Base-by-base conservation (phyloP, 805 yeast genomes). In the Zygosaccharomyces pseudorouxii region DNA sequence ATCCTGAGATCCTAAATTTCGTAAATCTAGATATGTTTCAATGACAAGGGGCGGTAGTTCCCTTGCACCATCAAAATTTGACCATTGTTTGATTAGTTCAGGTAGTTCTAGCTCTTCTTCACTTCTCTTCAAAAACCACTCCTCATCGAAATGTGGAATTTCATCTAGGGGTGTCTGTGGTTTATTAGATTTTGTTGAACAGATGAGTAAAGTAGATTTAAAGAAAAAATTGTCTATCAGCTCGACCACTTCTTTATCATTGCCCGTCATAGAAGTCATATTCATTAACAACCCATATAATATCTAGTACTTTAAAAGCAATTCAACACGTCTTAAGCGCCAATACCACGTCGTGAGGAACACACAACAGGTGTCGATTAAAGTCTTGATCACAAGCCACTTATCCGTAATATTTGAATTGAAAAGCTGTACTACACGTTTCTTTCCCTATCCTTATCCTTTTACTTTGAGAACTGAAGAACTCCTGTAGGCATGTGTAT, bases 31-130 rank as follows among this genome's bases (percentile, higher is more conserved):
- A 55, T 76, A 86, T 0, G 93, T 82, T 64, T 93, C 99, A 22
- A 93, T 75, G 12, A 93, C 86, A 64, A 93, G 73, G 1, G 97
- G 96, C 1, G 95, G 88, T 12, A 82, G 64, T n/a, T 57, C 48
- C 18, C 55, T 50, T 18, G 42, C 48, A 33, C 79, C 69, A 48
- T 79, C 79, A 18, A 81, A 60, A 58, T 81, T 77, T 60, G 81
- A 81, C 92, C 92, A 85, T 56, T 75, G 76, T 60, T 79, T 79
- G 46, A 74, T 74, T 11, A 52, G 45, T 14, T 54, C 52, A 8
- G 63, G 56, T 19, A 54, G 38, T 9, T 48, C 51, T 16, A 38
- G 16, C 22, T 53, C 46, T 7, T 45, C 45, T 27, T 54, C 48
- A 3, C 39, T 38, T 28, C 44, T 36, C 5, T 45, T 31, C 3